A percentile compares a stretch with the other conserved stretches of the same genome.
Evolutionary conservation across 2,329 filamentous ascomycete genomes (phyloP).

Genomic region (Hortaea sp.): DNA sequence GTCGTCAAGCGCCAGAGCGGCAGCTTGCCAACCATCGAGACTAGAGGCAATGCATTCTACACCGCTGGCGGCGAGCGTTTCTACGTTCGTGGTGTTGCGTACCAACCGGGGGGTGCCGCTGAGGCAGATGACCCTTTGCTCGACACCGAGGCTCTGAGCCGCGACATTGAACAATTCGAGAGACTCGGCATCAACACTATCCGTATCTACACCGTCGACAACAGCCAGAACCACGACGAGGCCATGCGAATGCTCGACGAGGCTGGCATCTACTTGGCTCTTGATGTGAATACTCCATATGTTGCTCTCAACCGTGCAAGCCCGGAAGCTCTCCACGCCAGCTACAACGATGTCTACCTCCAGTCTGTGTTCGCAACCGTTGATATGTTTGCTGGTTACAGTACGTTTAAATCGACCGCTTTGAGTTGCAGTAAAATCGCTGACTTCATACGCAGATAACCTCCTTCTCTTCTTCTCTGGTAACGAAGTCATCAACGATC

Average conservation of each 20-base stretch:
- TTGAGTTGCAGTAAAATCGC: background rate
- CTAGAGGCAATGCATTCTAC: slow-evolving; percentile 39
- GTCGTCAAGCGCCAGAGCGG: slow-evolving; percentile 5
- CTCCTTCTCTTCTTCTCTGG: slow-evolving; percentile 56
- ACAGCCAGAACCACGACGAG: slow-evolving; percentile 48
- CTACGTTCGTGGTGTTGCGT: slow-evolving; percentile 52
- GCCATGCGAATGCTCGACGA: slow-evolving; percentile 56
- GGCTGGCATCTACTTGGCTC: slow-evolving; percentile 55
- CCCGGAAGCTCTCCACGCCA: slow-evolving; percentile 40
- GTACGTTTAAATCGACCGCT: slow-evolving; percentile 26
- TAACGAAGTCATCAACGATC: slow-evolving; percentile 59
- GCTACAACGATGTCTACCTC: slow-evolving; percentile 48
- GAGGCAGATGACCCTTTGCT: slow-evolving; percentile 45
- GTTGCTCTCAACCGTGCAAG: slow-evolving; percentile 62
- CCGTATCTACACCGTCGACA: slow-evolving; percentile 55
- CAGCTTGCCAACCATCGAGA: slow-evolving; percentile 9
- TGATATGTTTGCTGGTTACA: slow-evolving; percentile 57
- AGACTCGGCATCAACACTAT: slow-evolving; percentile 54
- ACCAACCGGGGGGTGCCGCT: slow-evolving; percentile 43
- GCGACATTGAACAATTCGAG: slow-evolving; percentile 57
- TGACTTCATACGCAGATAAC: slow-evolving; percentile 30
- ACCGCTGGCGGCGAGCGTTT: slow-evolving; percentile 46
- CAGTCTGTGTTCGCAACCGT: slow-evolving; percentile 52
- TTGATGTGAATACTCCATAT: slow-evolving; percentile 55
- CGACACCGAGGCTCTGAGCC: slow-evolving; percentile 46